A percentile compares a stretch with the other conserved stretches of the same genome.
phyloP scores from a whole-genome alignment of 2,329 filamentous ascomycete genomes.

The Botryosphaeria agaves region DNA sequence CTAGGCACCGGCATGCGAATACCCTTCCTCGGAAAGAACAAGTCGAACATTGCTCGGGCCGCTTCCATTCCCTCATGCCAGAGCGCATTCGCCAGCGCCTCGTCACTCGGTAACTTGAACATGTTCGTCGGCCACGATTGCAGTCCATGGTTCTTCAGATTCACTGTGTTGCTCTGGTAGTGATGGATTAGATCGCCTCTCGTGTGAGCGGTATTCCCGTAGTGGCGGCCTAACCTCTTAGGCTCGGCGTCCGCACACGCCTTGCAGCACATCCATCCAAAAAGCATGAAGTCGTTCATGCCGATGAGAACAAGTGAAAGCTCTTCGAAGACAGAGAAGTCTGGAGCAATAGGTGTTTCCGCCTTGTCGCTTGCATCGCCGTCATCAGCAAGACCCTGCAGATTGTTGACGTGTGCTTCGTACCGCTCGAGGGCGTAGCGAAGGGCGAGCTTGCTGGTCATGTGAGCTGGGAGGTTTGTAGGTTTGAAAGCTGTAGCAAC shows the following conservation, averaged over 20 bases:
- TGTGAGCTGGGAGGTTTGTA: conserved; percentile 6
- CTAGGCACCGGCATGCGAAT: too few species aligned
- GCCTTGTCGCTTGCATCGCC: background rate
- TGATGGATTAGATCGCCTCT: background rate
- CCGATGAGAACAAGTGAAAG: background rate
- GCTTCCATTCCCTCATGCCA: background rate
- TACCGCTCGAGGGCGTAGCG: conserved; percentile 7
- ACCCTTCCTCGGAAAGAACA: conserved; percentile 1
- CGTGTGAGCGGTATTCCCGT: background rate
- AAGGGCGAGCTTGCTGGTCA: conserved; percentile 10
- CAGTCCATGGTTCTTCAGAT: background rate
- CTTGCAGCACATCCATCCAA: background rate
- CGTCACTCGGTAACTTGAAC: background rate
- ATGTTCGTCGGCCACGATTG: background rate
- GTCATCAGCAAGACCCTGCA: too few species aligned
- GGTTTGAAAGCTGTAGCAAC: conserved; percentile 8
- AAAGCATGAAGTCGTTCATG: background rate
- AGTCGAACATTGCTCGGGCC: background rate
- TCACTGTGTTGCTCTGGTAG: background rate
- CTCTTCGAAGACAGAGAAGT: background rate
- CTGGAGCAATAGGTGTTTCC: background rate
- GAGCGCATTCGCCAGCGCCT: background rate
- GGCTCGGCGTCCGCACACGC: background rate
- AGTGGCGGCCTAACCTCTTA: background rate
- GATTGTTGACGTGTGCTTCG: background rate